Conservation (phyloP, 139 green algal species). For the Asterochloris sp. region DNA sequence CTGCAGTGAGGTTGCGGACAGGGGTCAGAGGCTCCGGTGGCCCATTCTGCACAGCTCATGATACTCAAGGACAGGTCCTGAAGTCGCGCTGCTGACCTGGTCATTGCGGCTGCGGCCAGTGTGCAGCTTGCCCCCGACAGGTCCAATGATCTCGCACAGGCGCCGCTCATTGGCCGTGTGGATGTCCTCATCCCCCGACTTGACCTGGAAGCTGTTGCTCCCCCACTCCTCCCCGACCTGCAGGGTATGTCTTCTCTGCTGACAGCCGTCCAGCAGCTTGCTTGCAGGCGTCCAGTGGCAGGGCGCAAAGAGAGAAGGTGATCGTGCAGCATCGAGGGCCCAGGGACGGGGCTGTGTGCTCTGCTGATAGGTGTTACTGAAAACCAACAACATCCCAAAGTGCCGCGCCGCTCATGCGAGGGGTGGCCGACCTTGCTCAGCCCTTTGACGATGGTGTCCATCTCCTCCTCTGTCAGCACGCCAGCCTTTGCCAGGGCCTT, state of each 20-base stretch:
- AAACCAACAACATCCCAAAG: background rate
- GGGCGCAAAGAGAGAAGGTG: too few relatives aligned
- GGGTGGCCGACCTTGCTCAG: conserved; percentile 58
- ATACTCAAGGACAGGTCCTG: too few relatives aligned
- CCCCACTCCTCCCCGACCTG: conserved; percentile 64
- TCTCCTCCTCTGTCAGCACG: conserved; percentile 84
- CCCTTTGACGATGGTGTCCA: conserved; percentile 67
- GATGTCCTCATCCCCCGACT: conserved; percentile 93
- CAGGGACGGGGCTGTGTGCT: too few relatives aligned
- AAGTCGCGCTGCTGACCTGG: conserved; percentile 56
- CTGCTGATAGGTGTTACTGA: background rate
- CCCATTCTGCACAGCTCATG: too few relatives aligned
- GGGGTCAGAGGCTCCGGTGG: background rate
- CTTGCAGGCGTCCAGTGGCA: too few relatives aligned
- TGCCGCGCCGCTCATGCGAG: conserved; percentile 2
- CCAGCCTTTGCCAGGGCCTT: conserved; percentile 79
- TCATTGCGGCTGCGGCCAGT: conserved; percentile 95
- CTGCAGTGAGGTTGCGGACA: background rate
- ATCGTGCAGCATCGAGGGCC: too few relatives aligned
- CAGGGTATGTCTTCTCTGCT: too few relatives aligned
- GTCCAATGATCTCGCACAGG: conserved; percentile 85
- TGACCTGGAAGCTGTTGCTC: conserved; percentile 71
- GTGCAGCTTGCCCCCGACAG: conserved; percentile 96
- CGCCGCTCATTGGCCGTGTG: conserved; percentile 96
- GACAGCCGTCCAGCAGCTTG: too few relatives aligned